Evolutionary conservation across 2,329 filamentous ascomycete species (phyloP), one percentile per base, ranked within the genome.

Genomic region (Diaporthe ampelina): DNA sequence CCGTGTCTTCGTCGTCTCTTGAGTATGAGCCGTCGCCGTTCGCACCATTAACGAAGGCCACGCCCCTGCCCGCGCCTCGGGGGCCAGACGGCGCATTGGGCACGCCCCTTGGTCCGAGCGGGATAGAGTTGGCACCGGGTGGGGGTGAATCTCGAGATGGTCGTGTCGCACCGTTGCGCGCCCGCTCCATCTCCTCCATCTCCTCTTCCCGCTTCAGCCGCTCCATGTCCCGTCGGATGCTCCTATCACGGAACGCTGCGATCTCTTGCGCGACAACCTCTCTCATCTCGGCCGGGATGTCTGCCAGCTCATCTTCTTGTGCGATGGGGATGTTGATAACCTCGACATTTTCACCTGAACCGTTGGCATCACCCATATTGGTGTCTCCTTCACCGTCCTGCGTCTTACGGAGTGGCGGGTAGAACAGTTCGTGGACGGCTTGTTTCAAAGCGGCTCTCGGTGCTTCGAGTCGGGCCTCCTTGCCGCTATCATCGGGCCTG

Each of bases 241-340:
- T 98, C 26, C 96, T 90, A 78, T 99, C 97, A 77, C 97, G 90
- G 86, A 99, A 99, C 0, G 95, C 94, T 0, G 95, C 92, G 79
- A 99, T 99, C 82, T 99, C 97, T 73, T 93, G 93, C 0, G 97
- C 94, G 21, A 99, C 97, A 0, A 95, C 95, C 81, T 97, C 97
- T 32, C 97, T 92, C 95, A 98, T 97, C 81, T 98, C 97, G 0
- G 94, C 93, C 0, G 97, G 97, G 63, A 99, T 98, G 79, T 99
- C 97, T 26, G 95, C 93, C 40, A 99, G 88, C 80, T 99, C 97
- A 80, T 99, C 97, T 76, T 99, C 97, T 70, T 94, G 91, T 0
- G 93, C 92, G 43, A 98, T 88, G 5, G 95, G 93, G 74, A 98
- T 97, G 74, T 95, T 98, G 77, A 97, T 93, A 52, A 98, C 93